Percentiles rank a stretch among this genome's conserved stretches.
phyloP scores from a whole-genome alignment of 371 early-diverging fungal genomes.

The Apophysomyces sp. region DNA sequence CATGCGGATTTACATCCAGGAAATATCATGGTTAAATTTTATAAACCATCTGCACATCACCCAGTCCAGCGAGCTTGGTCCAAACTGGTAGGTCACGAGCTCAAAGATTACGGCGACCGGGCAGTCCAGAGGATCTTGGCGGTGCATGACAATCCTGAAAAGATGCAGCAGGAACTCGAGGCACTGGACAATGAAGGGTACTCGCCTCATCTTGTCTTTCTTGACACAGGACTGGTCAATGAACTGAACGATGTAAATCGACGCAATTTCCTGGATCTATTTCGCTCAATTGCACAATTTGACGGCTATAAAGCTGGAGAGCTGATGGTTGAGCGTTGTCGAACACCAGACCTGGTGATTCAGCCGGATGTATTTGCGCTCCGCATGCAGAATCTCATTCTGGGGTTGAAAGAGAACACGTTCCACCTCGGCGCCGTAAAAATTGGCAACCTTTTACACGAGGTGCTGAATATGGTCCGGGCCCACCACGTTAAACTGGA shows the following conservation, averaged over 20 bases:
- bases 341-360: conserved; percentile 70
- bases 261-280: conserved; percentile 87
- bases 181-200: conserved; percentile 65
- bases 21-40: conserved; percentile 89
- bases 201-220: conserved; percentile 75
- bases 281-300: conserved; percentile 83
- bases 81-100: conserved; percentile 24
- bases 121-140: conserved; percentile 35
- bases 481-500: conserved; percentile 91
- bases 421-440: conserved; percentile 78
- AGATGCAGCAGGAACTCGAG: conserved; percentile 52
- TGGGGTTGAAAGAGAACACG: conserved; percentile 66
- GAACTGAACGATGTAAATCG: conserved; percentile 71
- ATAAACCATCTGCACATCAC: conserved; percentile 63
- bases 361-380: conserved; percentile 76
- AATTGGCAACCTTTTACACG: conserved; percentile 74
- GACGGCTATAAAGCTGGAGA: conserved; percentile 80
- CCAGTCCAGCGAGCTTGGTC: conserved; percentile 55
- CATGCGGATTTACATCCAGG: conserved; percentile 96
- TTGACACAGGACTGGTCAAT: conserved; percentile 91
- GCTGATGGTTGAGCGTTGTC: conserved; percentile 88
- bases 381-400: conserved; percentile 76
- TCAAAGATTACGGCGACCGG: conserved; percentile 42
- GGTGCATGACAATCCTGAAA: conserved; percentile 32
- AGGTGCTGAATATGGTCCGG: conserved; percentile 84